These are phyloP conservation scores for Phytophthora constricta DNA, from an alignment of 352 stramenopile species.

Conservation along the genomic window DNA sequence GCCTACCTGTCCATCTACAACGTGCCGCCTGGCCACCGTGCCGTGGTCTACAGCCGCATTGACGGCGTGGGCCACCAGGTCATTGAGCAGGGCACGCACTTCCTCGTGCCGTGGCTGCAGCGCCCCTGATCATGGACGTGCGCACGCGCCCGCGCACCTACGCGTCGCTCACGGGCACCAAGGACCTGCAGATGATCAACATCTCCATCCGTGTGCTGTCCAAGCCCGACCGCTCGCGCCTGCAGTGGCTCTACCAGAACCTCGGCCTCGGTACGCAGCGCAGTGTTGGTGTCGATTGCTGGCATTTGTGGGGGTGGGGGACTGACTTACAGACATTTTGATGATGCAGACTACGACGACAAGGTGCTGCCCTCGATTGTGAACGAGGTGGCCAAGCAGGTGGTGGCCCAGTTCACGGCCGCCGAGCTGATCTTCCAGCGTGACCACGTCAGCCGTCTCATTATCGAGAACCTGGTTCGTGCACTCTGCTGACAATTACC, in stretches of 20 bases:
- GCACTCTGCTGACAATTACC: conserved; percentile 39
- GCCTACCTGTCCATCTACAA: conserved; percentile 90
- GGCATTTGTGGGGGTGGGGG: too few species aligned
- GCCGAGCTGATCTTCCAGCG: conserved; percentile 99
- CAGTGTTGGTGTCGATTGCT: conserved; percentile 2
- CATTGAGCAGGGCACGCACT: conserved; percentile 96
- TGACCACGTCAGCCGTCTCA: conserved; percentile 96
- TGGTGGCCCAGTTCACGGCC: conserved; percentile 99
- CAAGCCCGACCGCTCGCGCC: conserved; percentile 92
- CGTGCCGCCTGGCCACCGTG: conserved; percentile 87
- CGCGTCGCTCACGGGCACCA: conserved; percentile 91
- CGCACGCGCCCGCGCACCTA: conserved; percentile 94
- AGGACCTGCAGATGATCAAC: conserved; percentile 99
- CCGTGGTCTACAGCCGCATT: conserved; percentile 92
- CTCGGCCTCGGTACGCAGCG: conserved; percentile 85
- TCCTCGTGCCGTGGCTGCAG: conserved; percentile 98
- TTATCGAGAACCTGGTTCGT: conserved; percentile 93
- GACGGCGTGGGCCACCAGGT: conserved; percentile 80
- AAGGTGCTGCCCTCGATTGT: conserved; percentile 98
- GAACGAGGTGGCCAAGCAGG: conserved; percentile 99
- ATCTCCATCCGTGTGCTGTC: conserved; percentile 99
- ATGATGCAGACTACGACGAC: conserved; percentile 98
- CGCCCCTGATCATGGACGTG: conserved; percentile 96
- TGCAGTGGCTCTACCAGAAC: conserved; percentile 98
- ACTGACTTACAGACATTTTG: too few species aligned